Evolutionary conservation across 805 yeast species (phyloP).

Genomic region (Henningerozyma blattae): DNA sequence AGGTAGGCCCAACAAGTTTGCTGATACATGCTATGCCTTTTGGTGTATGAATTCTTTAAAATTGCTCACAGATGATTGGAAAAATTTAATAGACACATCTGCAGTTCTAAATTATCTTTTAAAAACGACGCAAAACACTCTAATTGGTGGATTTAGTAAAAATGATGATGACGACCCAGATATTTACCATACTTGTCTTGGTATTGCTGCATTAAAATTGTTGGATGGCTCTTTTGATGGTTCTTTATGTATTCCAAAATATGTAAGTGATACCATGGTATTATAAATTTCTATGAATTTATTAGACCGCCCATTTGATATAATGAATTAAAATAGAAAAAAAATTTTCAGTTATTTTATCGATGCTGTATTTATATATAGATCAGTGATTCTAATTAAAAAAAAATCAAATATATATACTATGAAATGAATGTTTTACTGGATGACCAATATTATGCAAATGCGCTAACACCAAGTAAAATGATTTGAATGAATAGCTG

Average conservation of each 20-base stretch:
- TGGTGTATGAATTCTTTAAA: constrained; percentile 60
- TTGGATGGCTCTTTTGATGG: constrained; percentile 22
- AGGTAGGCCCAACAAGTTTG: constrained; percentile 75
- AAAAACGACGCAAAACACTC: constrained; percentile 41
- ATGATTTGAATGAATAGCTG: constrained; percentile 75
- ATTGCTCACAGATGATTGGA: constrained; percentile 26
- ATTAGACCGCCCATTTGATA: too few species aligned
- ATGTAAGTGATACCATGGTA: too few species aligned
- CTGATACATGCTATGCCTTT: constrained; percentile 82
- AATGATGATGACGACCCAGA: constrained; percentile 55
- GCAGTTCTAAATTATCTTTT: constrained; percentile 35
- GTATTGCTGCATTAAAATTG: constrained; percentile 40
- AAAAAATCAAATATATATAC: too few species aligned
- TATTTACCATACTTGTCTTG: constrained; percentile 56
- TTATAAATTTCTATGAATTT: too few species aligned
- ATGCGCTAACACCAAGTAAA: constrained; percentile 72
- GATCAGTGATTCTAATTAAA: too few species aligned
- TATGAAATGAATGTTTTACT: too few species aligned
- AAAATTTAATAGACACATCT: constrained; percentile 6
- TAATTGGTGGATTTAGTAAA: constrained; percentile 73
- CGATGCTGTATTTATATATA: too few species aligned
- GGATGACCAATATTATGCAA: constrained; percentile 38
- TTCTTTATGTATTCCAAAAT: constrained; percentile 17
- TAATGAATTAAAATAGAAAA: too few species aligned
- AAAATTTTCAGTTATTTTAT: too few species aligned